Base-by-base conservation (phyloP, 2,329 filamentous ascomycete species). In the Pyricularia pennisetigena region DNA sequence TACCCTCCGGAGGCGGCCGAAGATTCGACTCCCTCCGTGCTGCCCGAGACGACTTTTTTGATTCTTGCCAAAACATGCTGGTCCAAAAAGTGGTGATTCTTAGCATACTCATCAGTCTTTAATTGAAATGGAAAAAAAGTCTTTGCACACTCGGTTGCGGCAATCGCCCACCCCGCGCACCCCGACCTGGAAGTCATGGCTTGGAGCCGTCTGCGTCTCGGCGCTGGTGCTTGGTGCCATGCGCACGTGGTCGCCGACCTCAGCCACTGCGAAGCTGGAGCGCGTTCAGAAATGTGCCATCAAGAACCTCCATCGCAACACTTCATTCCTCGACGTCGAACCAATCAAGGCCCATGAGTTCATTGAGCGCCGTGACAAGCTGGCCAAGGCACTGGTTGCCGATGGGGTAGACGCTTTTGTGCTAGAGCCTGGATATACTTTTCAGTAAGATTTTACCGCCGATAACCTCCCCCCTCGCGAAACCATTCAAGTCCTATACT, bases 401-500 rank as follows among this genome's bases (percentile, higher is more conserved):
- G 83, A 85, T 61, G 77, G 76, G 1, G 75, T 83, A 1, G 85
- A 88, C 74, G 86, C 85, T 0, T 89, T 89, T 70, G 78, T 88
- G 1, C 78, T 88, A 1, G 87, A 90, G 72, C 87, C 87, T 1
- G 87, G 87, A 2, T 89, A 88, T 72, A 87, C 85, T 0, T 88
- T 89, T 71, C 83, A 86, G 76, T 49, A 49, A 49, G 41, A 49
- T 2, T 32, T 32, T 32, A 32, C 9, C 30, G n/a, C n/a, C n/a
- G n/a, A n/a, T n/a, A n/a, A n/a, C n/a, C n/a, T n/a, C n/a, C n/a
- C n/a, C n/a, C n/a, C n/a, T n/a, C n/a, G n/a, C n/a, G n/a, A n/a
- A n/a, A n/a, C 16, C 41, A 3, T 49, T 20, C 41, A 49, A 14
- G 32, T 14, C 9, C 4, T n/a, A 20, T 41, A 9, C 32, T 35